These are phyloP conservation scores for Zoysia pacifica DNA, from an alignment of 176 grass and related monocot genomes.

Conservation along the genomic window DNA sequence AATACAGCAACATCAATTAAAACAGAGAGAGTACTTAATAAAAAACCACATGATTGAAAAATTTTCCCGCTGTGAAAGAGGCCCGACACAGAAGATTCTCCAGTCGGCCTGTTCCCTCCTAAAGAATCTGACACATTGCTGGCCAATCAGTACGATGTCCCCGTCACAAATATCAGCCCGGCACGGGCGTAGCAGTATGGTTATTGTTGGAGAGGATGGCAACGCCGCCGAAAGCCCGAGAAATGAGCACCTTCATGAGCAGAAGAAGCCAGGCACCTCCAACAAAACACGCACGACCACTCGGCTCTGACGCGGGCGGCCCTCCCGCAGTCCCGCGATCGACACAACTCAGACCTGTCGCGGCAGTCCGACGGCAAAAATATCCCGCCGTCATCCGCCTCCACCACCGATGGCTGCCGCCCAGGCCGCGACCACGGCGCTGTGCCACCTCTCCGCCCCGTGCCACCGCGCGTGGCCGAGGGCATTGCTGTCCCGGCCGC, in stretches of 20 bases:
- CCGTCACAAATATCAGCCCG: slow-evolving; percentile 3
- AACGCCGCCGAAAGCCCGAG: not conserved
- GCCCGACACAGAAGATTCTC: too few relatives aligned
- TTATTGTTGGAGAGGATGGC: too few relatives aligned
- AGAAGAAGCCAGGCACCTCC: not conserved
- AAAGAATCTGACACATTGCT: slow-evolving; percentile 32
- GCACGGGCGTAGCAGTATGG: too few relatives aligned
- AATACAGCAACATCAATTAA: too few relatives aligned
- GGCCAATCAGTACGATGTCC: not conserved
- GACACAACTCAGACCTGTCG: not conserved
- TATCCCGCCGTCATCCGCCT: not conserved
- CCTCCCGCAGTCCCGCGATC: too few relatives aligned
- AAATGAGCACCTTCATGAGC: not conserved
- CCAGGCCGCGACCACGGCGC: slow-evolving; percentile 25
- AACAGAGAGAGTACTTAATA: too few relatives aligned
- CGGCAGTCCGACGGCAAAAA: not conserved
- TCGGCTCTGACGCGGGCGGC: too few relatives aligned
- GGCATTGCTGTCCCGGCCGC: not conserved
- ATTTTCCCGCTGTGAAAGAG: too few relatives aligned
- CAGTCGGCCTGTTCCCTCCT: not conserved
- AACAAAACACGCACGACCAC: not conserved
- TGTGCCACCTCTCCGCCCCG: slow-evolving; percentile 8
- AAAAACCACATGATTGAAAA: too few relatives aligned
- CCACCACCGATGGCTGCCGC: slow-evolving; percentile 12
- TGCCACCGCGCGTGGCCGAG: slow-evolving; percentile 10